Base-by-base conservation (phyloP, 2,329 filamentous ascomycete genomes). In the Nigrospora osmanthi region DNA sequence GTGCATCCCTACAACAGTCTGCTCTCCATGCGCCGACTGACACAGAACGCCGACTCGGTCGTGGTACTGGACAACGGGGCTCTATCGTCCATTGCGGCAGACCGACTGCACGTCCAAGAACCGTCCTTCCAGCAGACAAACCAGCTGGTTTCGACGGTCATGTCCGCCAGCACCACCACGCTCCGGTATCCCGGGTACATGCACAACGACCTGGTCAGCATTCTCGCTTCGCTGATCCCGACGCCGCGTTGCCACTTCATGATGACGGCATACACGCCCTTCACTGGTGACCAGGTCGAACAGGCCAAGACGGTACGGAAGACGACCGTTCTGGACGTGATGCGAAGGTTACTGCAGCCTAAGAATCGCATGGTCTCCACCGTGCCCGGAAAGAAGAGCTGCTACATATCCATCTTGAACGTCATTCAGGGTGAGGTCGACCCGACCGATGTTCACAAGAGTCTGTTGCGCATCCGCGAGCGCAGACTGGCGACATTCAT, bases 361-460 rank as follows among this genome's bases (percentile, higher is more conserved):
- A 98, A 98, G 75, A 98, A 98, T 68, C 84, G 94, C 62, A 98
- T 98, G 93, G 93, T 98, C 38, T 95, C 90, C 19, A 95, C 93
- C 17, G 85, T 89, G 46, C 90, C 91, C 1, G 87, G 86, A 58
- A 97, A 97, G 72, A 94, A 89, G 71, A 96, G 89, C 69, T 98
- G 93, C 72, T 98, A 98, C 71, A 97, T 98, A 60, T 95, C 89
- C 40, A 97, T 98, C 55, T 75, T 98, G 51, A 97, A 98, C 66
- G 95, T 98, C 58, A 98, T 98, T 57, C 93, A 97, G 72, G 93
- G 93, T 58, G 93, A 98, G 65, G 93, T 94, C 35, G 94, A 98
- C 62, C 91, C 93, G 10, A 97, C 91, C 3, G 94, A 98, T 66
- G 88, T 98, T 46, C 93, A 98, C 73, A 98, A 98, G 78, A 97